Conservation (phyloP, 345 rosid species). For the Linum lewisii region DNA sequence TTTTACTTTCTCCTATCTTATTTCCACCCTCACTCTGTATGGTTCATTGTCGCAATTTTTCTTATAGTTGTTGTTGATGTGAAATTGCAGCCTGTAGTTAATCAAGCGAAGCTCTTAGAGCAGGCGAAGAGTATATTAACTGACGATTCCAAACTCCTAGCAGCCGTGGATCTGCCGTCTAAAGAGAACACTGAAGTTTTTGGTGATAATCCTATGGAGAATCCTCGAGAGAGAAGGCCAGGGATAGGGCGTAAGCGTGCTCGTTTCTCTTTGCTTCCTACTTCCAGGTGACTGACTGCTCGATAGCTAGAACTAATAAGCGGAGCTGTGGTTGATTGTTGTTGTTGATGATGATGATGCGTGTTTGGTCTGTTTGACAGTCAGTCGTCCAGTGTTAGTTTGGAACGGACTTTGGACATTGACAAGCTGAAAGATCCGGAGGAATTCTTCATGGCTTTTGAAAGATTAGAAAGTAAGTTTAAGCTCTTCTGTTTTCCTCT, state of each 20-base stretch:
- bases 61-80: not conserved
- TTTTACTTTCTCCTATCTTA: conserved; percentile 4
- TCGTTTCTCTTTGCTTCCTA: conserved; percentile 63
- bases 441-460: conserved; percentile 62
- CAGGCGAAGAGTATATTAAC: conserved; percentile 33
- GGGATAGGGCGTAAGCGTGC: conserved; percentile 54
- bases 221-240: conserved; percentile 52
- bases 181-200: conserved; percentile 16
- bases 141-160: not conserved
- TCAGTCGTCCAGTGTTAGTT: conserved; percentile 32
- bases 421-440: conserved; percentile 52
- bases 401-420: conserved; percentile 46
- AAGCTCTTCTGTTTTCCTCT: not conserved
- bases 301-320: not conserved
- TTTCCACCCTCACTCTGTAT: not conserved
- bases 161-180: conserved; percentile 12
- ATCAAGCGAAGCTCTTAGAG: conserved; percentile 39
- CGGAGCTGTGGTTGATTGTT: not conserved
- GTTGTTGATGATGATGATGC: not conserved
- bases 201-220: conserved; percentile 21
- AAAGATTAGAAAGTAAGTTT: conserved; percentile 49
- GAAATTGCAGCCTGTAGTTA: conserved; percentile 36
- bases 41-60: not conserved
- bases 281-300: conserved; percentile 31
- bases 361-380: conserved; percentile 25